A percentile compares a stretch with the other conserved stretches of the same genome.
These are phyloP conservation scores for Discostella pseudostelligera DNA, from an alignment of 108 stramenopile species.

Conservation along the genomic window DNA sequence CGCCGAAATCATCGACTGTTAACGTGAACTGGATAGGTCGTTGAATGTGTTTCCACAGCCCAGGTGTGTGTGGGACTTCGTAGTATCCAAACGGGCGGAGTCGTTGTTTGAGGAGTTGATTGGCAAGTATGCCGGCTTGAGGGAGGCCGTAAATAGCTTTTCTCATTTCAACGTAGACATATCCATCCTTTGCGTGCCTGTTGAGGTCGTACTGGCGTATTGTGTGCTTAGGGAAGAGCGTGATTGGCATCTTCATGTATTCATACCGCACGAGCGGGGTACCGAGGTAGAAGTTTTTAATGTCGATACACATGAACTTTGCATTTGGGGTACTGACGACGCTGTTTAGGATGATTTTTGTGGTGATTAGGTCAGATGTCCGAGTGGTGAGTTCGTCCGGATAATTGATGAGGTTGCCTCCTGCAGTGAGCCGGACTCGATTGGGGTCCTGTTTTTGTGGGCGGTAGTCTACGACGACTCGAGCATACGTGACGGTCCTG, in stretches of 20 bases:
- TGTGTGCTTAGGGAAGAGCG: slow-evolving; percentile 28
- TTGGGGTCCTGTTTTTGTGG: slow-evolving; percentile 26
- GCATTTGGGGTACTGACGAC: slow-evolving; percentile 38
- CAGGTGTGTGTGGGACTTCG: slow-evolving; percentile 6
- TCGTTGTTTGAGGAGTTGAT: slow-evolving; percentile 37
- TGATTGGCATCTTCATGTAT: slow-evolving; percentile 47
- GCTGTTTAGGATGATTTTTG: slow-evolving; percentile 46
- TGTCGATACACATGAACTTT: slow-evolving; percentile 24
- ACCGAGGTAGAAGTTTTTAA: slow-evolving; percentile 54
- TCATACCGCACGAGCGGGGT: slow-evolving; percentile 36
- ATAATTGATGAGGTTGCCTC: slow-evolving; percentile 31
- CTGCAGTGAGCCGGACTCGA: slow-evolving; percentile 17
- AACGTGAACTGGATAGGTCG: slow-evolving; percentile 14
- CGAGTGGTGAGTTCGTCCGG: slow-evolving; percentile 14
- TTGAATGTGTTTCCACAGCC: slow-evolving; percentile 17
- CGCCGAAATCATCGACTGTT: slow-evolving; percentile 26
- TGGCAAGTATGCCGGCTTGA: slow-evolving; percentile 48
- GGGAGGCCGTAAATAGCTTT: slow-evolving; percentile 53
- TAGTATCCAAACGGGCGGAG: slow-evolving; percentile 22
- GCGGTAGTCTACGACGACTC: slow-evolving; percentile 19
- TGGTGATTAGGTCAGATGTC: slow-evolving; percentile 17
- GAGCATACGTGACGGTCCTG: slow-evolving; percentile 17
- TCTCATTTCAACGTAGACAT: slow-evolving; percentile 28
- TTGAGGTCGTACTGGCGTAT: slow-evolving; percentile 36
- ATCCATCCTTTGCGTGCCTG: slow-evolving; percentile 6